Evolutionary conservation across 2,329 filamentous ascomycete genomes (phyloP).

Genomic region (Pseudohalonectria lignicola): DNA sequence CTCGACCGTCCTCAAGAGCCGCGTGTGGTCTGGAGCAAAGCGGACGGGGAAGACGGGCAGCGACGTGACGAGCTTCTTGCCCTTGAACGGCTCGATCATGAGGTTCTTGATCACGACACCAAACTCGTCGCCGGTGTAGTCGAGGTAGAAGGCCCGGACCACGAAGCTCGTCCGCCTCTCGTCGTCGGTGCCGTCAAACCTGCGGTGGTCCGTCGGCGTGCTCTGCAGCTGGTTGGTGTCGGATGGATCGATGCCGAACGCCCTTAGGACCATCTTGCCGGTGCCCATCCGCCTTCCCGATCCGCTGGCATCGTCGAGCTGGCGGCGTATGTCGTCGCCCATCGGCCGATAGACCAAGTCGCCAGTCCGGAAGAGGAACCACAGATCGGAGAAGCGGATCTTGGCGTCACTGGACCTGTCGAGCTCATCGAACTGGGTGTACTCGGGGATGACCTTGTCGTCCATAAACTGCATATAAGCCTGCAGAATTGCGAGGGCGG

Average conservation of each 20-base stretch:
- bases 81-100: slow-evolving; percentile 1
- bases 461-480: slow-evolving; percentile 5
- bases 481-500: slow-evolving; percentile 3
- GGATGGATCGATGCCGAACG: slow-evolving; percentile 3
- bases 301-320: slow-evolving; percentile 2
- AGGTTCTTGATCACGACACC: slow-evolving; percentile 1
- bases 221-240: neutral
- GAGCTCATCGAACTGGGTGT: slow-evolving; percentile 4
- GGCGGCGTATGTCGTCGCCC: slow-evolving; percentile 2
- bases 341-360: slow-evolving; percentile 6
- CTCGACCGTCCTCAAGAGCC: neutral
- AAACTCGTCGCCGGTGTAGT: slow-evolving; percentile 6
- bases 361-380: slow-evolving; percentile 9
- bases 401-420: slow-evolving; percentile 3
- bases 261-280: slow-evolving; percentile 3
- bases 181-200: slow-evolving; percentile 1
- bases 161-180: slow-evolving; percentile 1
- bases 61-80: neutral
- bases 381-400: slow-evolving; percentile 8
- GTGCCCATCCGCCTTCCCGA: slow-evolving; percentile 4
- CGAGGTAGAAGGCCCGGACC: slow-evolving; percentile 4
- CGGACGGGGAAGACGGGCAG: slow-evolving; percentile 4
- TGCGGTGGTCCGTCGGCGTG: neutral
- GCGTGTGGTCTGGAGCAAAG: neutral
- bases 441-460: slow-evolving; percentile 5